Evolutionary conservation across 2,329 filamentous ascomycete species (phyloP).

Genomic region (Aspergillus arachidicola): DNA sequence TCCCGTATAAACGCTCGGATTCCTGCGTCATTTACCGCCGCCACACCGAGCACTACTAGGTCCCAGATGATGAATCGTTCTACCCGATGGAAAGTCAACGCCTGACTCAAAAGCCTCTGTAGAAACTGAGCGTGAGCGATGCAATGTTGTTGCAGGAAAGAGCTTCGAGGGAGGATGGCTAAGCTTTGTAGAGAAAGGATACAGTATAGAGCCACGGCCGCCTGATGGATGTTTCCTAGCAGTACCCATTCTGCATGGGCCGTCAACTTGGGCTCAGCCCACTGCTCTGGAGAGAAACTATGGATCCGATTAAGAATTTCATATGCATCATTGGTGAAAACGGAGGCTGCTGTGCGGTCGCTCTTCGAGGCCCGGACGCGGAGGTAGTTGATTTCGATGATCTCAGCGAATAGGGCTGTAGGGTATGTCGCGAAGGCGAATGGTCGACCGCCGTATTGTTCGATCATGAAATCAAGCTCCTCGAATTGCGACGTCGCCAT

Average conservation of each 20-base stretch:
- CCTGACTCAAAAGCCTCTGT: conserved; percentile 20
- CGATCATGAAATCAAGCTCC: conserved; percentile 28
- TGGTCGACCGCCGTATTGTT: conserved; percentile 20
- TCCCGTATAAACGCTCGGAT: conserved; percentile 32
- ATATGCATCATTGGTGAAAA: conserved; percentile 21
- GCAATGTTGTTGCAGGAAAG: conserved; percentile 12
- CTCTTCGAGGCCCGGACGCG: conserved; percentile 25
- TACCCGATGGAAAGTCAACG: conserved; percentile 15
- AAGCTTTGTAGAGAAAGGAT: conserved; percentile 41
- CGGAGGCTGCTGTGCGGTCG: not conserved
- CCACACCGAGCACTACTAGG: conserved; percentile 39
- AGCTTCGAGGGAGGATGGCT: conserved; percentile 27
- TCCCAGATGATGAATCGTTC: conserved; percentile 39
- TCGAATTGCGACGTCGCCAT: conserved; percentile 28
- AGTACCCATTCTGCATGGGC: conserved; percentile 31
- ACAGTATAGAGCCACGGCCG: conserved; percentile 40
- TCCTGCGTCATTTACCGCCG: conserved; percentile 25
- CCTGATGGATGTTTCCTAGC: conserved; percentile 33
- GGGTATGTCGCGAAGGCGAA: conserved; percentile 36
- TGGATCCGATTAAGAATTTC: conserved; percentile 30
- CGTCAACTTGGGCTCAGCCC: conserved; percentile 30
- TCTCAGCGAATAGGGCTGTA: conserved; percentile 33
- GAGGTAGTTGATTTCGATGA: conserved; percentile 42
- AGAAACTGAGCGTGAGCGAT: not conserved
- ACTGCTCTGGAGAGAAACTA: conserved; percentile 32